Conservation (phyloP, 2,329 filamentous ascomycete species). For the Botrytis paeoniae region DNA sequence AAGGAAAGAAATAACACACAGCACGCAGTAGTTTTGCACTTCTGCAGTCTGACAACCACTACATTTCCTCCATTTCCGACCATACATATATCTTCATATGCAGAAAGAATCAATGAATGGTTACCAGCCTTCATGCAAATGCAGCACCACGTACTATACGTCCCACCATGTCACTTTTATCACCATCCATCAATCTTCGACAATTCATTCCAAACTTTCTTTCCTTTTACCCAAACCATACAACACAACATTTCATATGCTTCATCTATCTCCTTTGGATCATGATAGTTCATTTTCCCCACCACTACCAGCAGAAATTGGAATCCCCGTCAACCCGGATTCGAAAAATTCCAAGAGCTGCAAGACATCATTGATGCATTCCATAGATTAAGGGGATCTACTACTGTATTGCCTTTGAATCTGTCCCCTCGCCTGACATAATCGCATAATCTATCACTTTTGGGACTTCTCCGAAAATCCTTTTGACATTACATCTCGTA, state of each 20-base stretch:
- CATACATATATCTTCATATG: neutral
- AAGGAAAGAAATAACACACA: slow-evolving; percentile 16
- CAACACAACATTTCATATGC: slow-evolving; percentile 9
- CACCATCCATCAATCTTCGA: slow-evolving; percentile 2
- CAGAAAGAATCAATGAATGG: neutral
- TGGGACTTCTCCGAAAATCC: neutral
- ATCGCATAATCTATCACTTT: slow-evolving; percentile 16
- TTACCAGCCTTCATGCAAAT: neutral
- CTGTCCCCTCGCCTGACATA: neutral
- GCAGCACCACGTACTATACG: neutral
- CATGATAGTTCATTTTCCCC: neutral
- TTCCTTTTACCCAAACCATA: slow-evolving; percentile 1
- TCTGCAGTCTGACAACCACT: slow-evolving; percentile 15
- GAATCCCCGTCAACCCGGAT: slow-evolving; percentile 13
- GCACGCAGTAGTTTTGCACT: slow-evolving; percentile 6
- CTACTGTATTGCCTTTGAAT: neutral
- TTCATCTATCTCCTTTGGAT: neutral
- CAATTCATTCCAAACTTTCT: neutral
- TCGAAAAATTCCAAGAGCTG: slow-evolving; percentile 6
- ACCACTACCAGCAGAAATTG: neutral
- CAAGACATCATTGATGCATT: slow-evolving; percentile 13
- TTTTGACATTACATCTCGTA: neutral
- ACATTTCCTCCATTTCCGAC: neutral
- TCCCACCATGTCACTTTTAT: neutral
- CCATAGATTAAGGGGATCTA: slow-evolving; percentile 1